Base-by-base conservation (phyloP, 129 eudicot species). In the Deinandra increscens region DNA sequence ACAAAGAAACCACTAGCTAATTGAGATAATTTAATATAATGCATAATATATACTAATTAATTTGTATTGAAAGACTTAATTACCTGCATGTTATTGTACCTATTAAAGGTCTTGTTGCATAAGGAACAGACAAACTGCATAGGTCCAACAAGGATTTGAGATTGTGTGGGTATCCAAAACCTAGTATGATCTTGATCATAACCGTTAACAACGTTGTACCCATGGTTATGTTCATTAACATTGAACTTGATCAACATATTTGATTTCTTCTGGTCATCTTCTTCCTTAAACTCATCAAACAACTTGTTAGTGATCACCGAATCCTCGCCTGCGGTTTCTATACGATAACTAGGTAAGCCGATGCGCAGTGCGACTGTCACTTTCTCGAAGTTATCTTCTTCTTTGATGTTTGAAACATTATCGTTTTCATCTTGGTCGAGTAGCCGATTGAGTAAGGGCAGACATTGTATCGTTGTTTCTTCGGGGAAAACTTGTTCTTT, bases 71-170 rank as follows among this genome's bases (percentile, higher is more conserved):
- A 58, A 58, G 41, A 31, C 64, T 26, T 33, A 33, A 33, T 33
- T 29, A 92, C 98, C 98, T 93, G 98, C 98, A 93, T 93, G 86
- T 93, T 93, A 49, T 93, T 93, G 96, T 93, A 93, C 82, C 98
- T 85, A 82, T 85, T 89, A 86, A 93, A 93, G 79, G 90, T 85
- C 78, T 89, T 93, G 90, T 69, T 89, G 83, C 98, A 93, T 68
- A 93, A 84, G 4, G 87, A 75, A 71, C 98, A 93, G 60, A 88
- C 80, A 87, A 89, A 93, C 48, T 89, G 95, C 98, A 93, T 93
- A 15, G 97, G 96, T 2, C 98, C 98, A 68, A 89, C 91, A 66
- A 93, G 95, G 50, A 93, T 93, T 81, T 93, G 98, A 12, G 97
- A 83, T 62, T 88, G 84, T 62, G 96, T 93, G 22, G 97, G 98